Evolutionary conservation across 176 grass and related monocot genomes (phyloP).

Genomic region (Secale cereale): DNA sequence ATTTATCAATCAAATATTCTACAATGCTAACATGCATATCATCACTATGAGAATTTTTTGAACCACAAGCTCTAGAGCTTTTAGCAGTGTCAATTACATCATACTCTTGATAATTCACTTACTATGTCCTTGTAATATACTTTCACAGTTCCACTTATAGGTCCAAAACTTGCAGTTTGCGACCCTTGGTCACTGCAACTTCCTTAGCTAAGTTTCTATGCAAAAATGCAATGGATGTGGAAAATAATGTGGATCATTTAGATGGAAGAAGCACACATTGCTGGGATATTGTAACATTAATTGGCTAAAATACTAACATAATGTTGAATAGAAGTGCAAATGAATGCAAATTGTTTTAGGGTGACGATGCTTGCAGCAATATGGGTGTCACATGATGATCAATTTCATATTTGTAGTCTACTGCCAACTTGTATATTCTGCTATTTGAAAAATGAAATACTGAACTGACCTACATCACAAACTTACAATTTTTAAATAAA

Average conservation of each 20-base stretch:
- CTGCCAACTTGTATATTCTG: not conserved
- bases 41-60: not conserved
- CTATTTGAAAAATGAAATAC: not conserved
- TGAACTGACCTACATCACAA: not conserved
- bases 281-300: not conserved
- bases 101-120: not conserved
- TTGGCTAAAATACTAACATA: not conserved
- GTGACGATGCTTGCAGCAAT: not conserved
- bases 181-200: not conserved
- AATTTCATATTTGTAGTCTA: not conserved
- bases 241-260: not conserved
- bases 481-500: not conserved
- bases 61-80: not conserved
- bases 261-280: not conserved
- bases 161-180: not conserved
- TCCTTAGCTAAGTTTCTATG: not conserved
- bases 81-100: not conserved
- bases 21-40: not conserved
- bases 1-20: not conserved
- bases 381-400: not conserved
- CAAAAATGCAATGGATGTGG: not conserved
- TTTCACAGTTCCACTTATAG: not conserved
- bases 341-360: not conserved
- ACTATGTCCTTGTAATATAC: not conserved
- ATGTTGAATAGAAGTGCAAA: not conserved